These are phyloP conservation scores for Dactylellina leptospora DNA, from an alignment of 2,329 filamentous ascomycete species.

Conservation along the genomic window DNA sequence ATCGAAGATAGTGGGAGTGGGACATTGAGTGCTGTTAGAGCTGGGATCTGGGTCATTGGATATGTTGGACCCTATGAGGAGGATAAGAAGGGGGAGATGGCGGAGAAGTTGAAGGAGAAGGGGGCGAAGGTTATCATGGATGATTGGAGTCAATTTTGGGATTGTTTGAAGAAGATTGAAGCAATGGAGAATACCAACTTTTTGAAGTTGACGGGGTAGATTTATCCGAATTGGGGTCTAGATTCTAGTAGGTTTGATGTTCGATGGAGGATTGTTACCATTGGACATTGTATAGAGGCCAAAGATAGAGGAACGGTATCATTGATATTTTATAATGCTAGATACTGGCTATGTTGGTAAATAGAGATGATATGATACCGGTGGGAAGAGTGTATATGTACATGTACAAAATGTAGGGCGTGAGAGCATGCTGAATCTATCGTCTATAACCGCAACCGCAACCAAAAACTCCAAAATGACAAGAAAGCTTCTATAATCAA, in stretches of 20 bases:
- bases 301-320: not conserved
- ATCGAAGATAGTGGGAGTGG: conserved; percentile 91
- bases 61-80: conserved; percentile 80
- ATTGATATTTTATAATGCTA: not conserved
- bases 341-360: not conserved
- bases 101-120: conserved; percentile 68
- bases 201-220: not conserved
- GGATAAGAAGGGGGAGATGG: conserved; percentile 71
- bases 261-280: no score
- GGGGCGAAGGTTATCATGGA: conserved; percentile 72
- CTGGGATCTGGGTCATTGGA: conserved; percentile 80
- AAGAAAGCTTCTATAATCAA: no score
- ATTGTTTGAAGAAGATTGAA: conserved; percentile 58
- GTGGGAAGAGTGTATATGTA: conserved; percentile 1
- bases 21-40: conserved; percentile 77
- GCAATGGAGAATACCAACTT: not conserved
- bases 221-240: not conserved
- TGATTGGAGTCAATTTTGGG: conserved; percentile 69
- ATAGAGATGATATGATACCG: not conserved
- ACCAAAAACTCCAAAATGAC: no score
- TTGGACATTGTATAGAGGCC: not conserved
- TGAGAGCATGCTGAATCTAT: not conserved
- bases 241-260: no score
- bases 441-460: not conserved
- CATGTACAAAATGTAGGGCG: not conserved